A percentile compares a stretch with the other conserved stretches of the same genome.
phyloP scores from a whole-genome alignment of 2,329 filamentous ascomycete genomes.

The Penicillium fuscoglaucum region DNA sequence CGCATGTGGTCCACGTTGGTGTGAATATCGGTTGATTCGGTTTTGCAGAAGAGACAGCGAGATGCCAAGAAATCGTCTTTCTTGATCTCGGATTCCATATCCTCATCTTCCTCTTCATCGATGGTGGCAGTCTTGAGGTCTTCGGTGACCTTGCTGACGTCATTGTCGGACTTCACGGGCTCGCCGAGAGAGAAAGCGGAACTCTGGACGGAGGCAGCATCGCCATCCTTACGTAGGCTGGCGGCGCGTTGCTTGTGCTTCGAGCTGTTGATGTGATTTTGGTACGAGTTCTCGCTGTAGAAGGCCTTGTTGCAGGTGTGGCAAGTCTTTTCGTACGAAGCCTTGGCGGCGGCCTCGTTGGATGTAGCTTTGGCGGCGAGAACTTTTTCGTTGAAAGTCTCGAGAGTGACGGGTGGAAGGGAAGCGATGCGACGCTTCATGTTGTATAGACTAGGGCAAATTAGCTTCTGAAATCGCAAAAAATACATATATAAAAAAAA shows the following conservation, averaged over 20 bases:
- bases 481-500: background rate
- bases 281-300: constrained; percentile 93
- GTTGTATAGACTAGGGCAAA: constrained; percentile 73
- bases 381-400: constrained; percentile 94
- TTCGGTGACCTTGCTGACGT: constrained; percentile 76
- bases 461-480: background rate
- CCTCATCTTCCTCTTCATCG: constrained; percentile 46
- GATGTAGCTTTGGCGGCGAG: constrained; percentile 83
- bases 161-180: constrained; percentile 63
- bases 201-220: constrained; percentile 79
- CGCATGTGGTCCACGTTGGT: constrained; percentile 87
- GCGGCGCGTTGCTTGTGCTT: constrained; percentile 77
- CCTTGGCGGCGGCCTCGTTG: constrained; percentile 80
- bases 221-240: constrained; percentile 47
- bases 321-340: constrained; percentile 82
- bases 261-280: constrained; percentile 86
- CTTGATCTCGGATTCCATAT: constrained; percentile 47
- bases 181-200: constrained; percentile 90
- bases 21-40: constrained; percentile 71
- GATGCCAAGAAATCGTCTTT: constrained; percentile 52
- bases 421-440: constrained; percentile 91
- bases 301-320: constrained; percentile 85
- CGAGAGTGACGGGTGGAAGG: constrained; percentile 84
- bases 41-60: constrained; percentile 88
- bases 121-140: constrained; percentile 67